phyloP scores from a whole-genome alignment of 768 basidiomycete genomes.

The Termitomyces sp. region DNA sequence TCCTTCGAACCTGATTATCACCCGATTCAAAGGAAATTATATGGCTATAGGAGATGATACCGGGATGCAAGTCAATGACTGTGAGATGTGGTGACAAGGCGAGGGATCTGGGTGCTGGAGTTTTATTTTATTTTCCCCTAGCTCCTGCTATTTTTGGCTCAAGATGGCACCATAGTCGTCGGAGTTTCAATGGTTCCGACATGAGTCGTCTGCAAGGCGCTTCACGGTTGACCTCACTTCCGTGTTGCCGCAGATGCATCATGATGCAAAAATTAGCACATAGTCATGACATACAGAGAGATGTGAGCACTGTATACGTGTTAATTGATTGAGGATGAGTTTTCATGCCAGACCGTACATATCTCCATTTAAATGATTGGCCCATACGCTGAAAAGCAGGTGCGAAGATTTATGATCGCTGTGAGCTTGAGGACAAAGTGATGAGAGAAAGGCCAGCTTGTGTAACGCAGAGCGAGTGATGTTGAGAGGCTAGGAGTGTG shows the following conservation, averaged over 20 bases:
- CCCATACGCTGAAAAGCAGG: neutral
- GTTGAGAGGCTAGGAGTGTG: neutral
- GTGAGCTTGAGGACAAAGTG: neutral
- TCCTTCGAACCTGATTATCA: neutral
- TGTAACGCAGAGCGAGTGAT: neutral
- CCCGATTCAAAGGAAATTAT: neutral
- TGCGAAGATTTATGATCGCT: neutral
- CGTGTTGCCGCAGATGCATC: constrained; percentile 1
- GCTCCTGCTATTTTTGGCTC: neutral
- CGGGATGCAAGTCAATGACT: too few species aligned
- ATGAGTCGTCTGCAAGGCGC: neutral
- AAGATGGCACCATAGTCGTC: neutral
- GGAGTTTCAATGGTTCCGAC: neutral
- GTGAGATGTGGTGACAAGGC: too few species aligned
- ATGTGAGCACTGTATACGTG: neutral
- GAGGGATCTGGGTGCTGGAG: too few species aligned
- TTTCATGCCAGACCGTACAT: neutral
- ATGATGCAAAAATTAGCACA: neutral
- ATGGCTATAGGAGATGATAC: neutral
- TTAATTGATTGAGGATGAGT: neutral
- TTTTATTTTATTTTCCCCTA: too few species aligned
- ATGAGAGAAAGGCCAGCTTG: neutral
- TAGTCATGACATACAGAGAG: neutral
- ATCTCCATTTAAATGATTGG: neutral
- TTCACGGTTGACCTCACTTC: neutral